phyloP scores from a whole-genome alignment of 768 basidiomycete genomes.

The Phlebiopsis gigantea region DNA sequence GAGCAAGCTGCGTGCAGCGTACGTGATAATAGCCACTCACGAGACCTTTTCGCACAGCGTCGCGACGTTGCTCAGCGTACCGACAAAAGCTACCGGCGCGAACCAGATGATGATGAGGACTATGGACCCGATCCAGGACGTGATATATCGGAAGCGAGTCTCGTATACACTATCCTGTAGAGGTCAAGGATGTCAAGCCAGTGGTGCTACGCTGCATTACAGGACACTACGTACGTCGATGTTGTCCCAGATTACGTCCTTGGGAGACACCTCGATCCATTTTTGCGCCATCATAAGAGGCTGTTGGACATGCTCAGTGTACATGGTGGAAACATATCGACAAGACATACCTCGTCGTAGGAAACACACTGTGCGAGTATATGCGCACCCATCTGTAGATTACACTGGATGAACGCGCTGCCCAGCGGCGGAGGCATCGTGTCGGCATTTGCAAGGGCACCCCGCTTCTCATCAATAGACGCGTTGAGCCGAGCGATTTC shows the following conservation, averaged over 20 bases:
- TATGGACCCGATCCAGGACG: conserved; percentile 50
- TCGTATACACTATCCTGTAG: conserved; percentile 37
- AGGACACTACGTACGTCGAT: conserved; percentile 37
- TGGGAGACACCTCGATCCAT: conserved; percentile 52
- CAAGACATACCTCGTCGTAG: conserved; percentile 38
- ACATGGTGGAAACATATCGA: neutral
- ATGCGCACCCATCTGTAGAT: conserved; percentile 71
- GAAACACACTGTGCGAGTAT: conserved; percentile 58
- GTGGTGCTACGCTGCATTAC: neutral
- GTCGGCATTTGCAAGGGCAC: conserved; percentile 30
- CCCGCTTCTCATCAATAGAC: conserved; percentile 36
- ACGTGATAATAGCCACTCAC: conserved; percentile 27
- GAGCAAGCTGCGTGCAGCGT: neutral
- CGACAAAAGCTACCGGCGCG: conserved; percentile 63
- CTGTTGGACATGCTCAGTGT: conserved; percentile 20
- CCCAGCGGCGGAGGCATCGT: conserved; percentile 32
- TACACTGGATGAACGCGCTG: conserved; percentile 60
- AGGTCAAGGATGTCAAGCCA: neutral
- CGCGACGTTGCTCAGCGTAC: conserved; percentile 54
- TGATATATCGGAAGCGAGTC: conserved; percentile 46
- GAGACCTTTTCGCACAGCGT: conserved; percentile 43
- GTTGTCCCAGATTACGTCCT: conserved; percentile 54
- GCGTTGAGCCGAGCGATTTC: conserved; percentile 46
- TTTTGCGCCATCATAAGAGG: conserved; percentile 54
- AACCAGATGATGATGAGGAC: conserved; percentile 62